Percentiles rank a stretch among this genome's conserved stretches.
These are phyloP conservation scores for Mortierella antarctica DNA, from an alignment of 192 early-diverging fungal genomes.

Conservation along the genomic window DNA sequence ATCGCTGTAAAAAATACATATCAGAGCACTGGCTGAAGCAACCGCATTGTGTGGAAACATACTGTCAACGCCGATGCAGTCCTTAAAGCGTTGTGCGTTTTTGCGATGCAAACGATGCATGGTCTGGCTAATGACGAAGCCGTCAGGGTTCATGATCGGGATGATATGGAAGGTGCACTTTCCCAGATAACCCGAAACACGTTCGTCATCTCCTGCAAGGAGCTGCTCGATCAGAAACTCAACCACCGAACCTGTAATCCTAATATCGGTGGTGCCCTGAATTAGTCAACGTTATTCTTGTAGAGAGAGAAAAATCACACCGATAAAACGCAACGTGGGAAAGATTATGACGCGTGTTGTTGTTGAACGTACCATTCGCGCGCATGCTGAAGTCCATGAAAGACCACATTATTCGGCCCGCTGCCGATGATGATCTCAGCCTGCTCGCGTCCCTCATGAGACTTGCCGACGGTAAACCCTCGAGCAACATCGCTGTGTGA, in stretches of 20 bases:
- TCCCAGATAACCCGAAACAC: constrained; percentile 36
- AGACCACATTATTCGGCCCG: constrained; percentile 19
- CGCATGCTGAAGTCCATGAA: constrained; percentile 59
- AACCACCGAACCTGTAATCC: constrained; percentile 53
- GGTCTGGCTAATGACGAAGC: constrained; percentile 60
- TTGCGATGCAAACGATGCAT: constrained; percentile 55
- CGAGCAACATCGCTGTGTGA: not conserved
- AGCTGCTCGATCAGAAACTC: constrained; percentile 38
- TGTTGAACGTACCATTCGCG: constrained; percentile 62
- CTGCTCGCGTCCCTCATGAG: constrained; percentile 14
- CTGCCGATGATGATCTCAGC: constrained; percentile 20
- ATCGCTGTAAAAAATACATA: not conserved
- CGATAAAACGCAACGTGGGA: not conserved
- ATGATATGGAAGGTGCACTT: constrained; percentile 63
- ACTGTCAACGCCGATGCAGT: constrained; percentile 38
- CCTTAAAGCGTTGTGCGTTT: constrained; percentile 51
- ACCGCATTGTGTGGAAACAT: not conserved
- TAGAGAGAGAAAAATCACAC: not conserved
- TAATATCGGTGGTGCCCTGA: not conserved
- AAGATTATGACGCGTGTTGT: not conserved
- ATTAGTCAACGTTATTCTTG: not conserved
- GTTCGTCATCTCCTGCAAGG: constrained; percentile 19
- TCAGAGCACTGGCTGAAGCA: not conserved
- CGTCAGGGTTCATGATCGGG: constrained; percentile 67
- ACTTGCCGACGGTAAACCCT: constrained; percentile 16